Evolutionary conservation across 495 filamentous ascomycete genomes (phyloP), one percentile per base, ranked within the genome.

Genomic region (Acidiella bohemica): DNA sequence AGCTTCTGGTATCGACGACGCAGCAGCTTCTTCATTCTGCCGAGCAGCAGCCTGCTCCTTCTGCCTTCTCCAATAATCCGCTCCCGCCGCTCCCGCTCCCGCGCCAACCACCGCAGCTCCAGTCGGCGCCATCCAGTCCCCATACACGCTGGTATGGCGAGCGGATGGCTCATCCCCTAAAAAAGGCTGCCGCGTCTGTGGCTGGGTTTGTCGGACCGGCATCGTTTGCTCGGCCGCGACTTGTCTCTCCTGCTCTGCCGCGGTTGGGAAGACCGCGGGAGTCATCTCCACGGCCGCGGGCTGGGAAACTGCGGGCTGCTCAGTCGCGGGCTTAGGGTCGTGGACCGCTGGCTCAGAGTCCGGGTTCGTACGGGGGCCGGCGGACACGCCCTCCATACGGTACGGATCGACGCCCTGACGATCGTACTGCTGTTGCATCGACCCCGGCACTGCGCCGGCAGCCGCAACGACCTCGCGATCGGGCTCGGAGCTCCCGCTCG

Each of bases 391-490:
- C 30, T 40, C 41, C 35, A 50, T 18, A 5, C 23, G 18, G 29
- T 50, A 50, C 19, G 47, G 47, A 36, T 50, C 31, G 17, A 36
- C 12, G 4, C 18, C 47, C 6, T 16, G 13, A 8, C 20, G 28
- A 21, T 32, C 17, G 32, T 48, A 37, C 29, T 41, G 22, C 19
- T 42, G 25, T 19, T 39, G 41, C 23, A 8, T 10, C 12, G 47
- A 41, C 37, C 44, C 39, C 42, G 45, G 51, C 47, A 43, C 6
- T 2, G 17, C 67, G 6, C 63, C 67, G 9, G 72, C 70, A 11
- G 67, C 64, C 14, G 74, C 76, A 49, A 75, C 63, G 37, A 75
- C 54, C 39, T 67, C 63, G 29, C 60, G 59, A 52, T 80, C 80
- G 49, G 66, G 62, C 29, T 73, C 75, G 32, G 80, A 83, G 56